Evolutionary conservation across 73 alveolate genomes (phyloP).

Genomic region (Diophrys sp.): DNA sequence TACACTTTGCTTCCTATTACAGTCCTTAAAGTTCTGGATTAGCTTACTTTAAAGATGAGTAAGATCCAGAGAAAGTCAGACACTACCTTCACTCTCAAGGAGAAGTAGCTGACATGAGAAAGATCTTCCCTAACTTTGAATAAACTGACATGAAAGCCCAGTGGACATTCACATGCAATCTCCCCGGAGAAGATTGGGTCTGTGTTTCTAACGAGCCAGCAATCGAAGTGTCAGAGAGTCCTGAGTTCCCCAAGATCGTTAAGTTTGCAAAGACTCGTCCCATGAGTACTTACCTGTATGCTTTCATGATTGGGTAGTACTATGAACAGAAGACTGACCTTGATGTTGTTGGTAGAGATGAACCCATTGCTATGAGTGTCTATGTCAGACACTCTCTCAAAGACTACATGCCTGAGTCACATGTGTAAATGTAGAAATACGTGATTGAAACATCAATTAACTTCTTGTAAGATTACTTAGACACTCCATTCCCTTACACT

Average conservation of each 20-base stretch:
- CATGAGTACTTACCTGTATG: slow-evolving; percentile 64
- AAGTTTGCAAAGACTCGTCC: slow-evolving; percentile 58
- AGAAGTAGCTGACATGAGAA: slow-evolving; percentile 60
- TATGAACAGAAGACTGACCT: slow-evolving; percentile 53
- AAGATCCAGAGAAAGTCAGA: slow-evolving; percentile 31
- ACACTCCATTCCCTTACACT: slow-evolving; percentile 76
- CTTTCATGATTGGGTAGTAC: slow-evolving; percentile 73
- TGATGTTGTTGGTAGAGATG: slow-evolving; percentile 33
- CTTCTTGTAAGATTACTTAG: slow-evolving; percentile 76
- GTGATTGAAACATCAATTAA: slow-evolving; percentile 53
- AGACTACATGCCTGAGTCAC: slow-evolving; percentile 56
- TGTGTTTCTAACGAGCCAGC: background rate
- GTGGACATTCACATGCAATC: background rate
- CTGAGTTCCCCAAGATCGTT: background rate
- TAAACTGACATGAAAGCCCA: slow-evolving; percentile 88
- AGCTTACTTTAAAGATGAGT: background rate
- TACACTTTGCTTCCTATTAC: background rate
- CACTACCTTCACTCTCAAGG: slow-evolving; percentile 77
- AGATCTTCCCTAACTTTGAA: slow-evolving; percentile 93
- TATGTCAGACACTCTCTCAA: slow-evolving; percentile 77
- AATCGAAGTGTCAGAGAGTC: background rate
- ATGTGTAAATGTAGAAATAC: slow-evolving; percentile 51
- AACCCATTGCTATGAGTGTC: slow-evolving; percentile 70
- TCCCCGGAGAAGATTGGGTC: background rate
- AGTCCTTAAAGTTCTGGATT: background rate